phyloP scores from a whole-genome alignment of 2,329 filamentous ascomycete species.

The Fonsecaea nubica region DNA sequence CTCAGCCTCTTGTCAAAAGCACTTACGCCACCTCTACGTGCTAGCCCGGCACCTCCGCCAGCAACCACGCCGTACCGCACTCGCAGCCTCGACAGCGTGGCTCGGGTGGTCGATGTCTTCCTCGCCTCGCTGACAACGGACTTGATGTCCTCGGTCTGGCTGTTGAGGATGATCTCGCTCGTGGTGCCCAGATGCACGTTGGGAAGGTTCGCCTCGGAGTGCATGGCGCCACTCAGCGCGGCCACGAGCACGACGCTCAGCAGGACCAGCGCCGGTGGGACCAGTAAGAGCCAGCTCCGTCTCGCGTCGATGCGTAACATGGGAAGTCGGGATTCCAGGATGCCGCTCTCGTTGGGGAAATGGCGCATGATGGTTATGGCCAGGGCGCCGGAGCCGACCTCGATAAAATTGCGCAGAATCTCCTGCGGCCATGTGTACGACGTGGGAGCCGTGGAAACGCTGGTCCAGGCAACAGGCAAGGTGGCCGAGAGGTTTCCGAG shows the following conservation, averaged over 20 bases:
- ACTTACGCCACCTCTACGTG: background rate
- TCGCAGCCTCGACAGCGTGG: background rate
- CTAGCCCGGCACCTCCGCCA: background rate
- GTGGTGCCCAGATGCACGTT: background rate
- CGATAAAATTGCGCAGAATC: slow-evolving; percentile 5
- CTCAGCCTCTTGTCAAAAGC: background rate
- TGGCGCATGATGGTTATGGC: slow-evolving; percentile 9
- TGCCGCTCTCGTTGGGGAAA: slow-evolving; percentile 11
- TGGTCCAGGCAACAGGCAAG: slow-evolving; percentile 1
- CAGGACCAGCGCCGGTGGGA: slow-evolving; percentile 1
- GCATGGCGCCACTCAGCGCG: background rate
- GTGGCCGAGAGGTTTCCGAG: background rate
- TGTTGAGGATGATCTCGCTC: slow-evolving; percentile 6
- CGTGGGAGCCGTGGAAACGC: background rate
- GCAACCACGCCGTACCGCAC: background rate
- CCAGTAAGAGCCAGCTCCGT: slow-evolving; percentile 2
- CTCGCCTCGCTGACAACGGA: slow-evolving; percentile 4
- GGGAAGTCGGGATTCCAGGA: background rate
- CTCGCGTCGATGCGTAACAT: background rate
- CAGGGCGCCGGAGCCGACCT: slow-evolving; percentile 5
- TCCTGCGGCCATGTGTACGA: background rate
- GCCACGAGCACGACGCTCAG: background rate
- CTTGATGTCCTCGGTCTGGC: slow-evolving; percentile 6
- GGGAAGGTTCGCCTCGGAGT: background rate
- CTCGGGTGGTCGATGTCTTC: background rate